Conservation (phyloP, 495 filamentous ascomycete species). For the Penicillium flavigenum region DNA sequence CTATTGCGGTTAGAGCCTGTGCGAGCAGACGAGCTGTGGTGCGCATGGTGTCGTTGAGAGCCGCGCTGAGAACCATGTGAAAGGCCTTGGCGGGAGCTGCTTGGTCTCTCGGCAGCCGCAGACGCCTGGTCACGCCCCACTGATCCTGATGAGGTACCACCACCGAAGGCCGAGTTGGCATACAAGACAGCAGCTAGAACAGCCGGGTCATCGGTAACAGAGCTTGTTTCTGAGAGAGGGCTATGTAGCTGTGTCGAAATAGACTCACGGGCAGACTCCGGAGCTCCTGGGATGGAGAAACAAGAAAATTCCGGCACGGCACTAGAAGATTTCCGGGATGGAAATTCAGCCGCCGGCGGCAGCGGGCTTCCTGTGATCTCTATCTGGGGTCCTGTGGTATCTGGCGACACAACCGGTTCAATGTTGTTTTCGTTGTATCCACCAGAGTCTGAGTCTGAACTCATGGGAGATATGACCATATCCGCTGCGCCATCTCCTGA, state of each 20-base stretch:
- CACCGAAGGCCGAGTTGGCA: conserved; percentile 24
- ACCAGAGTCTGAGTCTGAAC: conserved; percentile 13
- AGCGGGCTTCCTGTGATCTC: conserved; percentile 38
- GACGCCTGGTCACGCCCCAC: conserved; percentile 20
- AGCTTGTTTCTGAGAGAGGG: conserved; percentile 18
- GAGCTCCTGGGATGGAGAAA: conserved; percentile 28
- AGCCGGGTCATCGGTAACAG: conserved; percentile 29
- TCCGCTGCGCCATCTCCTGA: conserved; percentile 10
- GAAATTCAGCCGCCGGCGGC: conserved; percentile 11
- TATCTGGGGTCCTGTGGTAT: conserved; percentile 43
- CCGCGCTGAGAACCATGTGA: conserved; percentile 22
- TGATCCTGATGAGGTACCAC: conserved; percentile 4
- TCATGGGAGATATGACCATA: conserved; percentile 22
- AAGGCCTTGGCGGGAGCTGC: conserved; percentile 34
- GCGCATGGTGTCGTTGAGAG: conserved; percentile 36
- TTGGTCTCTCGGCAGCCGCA: conserved; percentile 31
- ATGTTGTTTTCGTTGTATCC: conserved; percentile 41
- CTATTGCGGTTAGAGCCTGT: conserved; percentile 44
- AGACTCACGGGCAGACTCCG: conserved; percentile 21
- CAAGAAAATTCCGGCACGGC: conserved; percentile 37
- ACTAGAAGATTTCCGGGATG: conserved; percentile 41
- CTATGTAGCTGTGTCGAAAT: conserved; percentile 19
- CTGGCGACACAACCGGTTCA: conserved; percentile 40
- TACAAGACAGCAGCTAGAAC: conserved; percentile 36
- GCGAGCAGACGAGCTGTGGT: conserved; percentile 40